Evolutionary conservation across 495 filamentous ascomycete genomes (phyloP).

Genomic region (Lophium mytilinum): DNA sequence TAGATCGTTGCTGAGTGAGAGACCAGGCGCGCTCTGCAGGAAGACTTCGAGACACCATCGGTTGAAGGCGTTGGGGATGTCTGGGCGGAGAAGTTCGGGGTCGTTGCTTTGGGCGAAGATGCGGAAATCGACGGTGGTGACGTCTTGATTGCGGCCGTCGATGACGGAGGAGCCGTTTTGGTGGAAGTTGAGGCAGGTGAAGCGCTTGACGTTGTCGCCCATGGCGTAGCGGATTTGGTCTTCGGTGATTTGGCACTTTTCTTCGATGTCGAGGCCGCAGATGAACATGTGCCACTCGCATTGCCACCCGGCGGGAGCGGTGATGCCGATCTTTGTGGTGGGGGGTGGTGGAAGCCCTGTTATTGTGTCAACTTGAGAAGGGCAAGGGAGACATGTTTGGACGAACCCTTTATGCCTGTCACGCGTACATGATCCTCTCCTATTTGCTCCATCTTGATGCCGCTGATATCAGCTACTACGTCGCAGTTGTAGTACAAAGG

Average conservation of each 20-base stretch:
- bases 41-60: constrained; percentile 25
- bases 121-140: constrained; percentile 22
- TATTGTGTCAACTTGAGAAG: no score
- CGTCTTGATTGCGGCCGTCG: constrained; percentile 26
- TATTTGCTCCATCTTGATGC: constrained; percentile 20
- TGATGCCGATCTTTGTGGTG: constrained; percentile 24
- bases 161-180: constrained; percentile 27
- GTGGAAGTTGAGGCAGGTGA: constrained; percentile 29
- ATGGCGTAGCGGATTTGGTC: constrained; percentile 20
- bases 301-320: constrained; percentile 22
- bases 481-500: constrained; percentile 27
- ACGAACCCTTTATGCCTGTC: constrained; percentile 10
- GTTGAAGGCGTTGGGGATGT: constrained; percentile 29
- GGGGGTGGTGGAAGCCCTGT: constrained; percentile 15
- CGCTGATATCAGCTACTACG: constrained; percentile 19
- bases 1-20: constrained; percentile 26
- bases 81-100: constrained; percentile 17
- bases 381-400: no score
- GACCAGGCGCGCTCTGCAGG: constrained; percentile 26
- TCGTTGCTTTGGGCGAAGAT: constrained; percentile 21
- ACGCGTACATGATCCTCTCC: constrained; percentile 21
- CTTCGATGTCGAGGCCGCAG: constrained; percentile 25
- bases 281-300: constrained; percentile 23
- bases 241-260: constrained; percentile 21
- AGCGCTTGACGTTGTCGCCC: constrained; percentile 19